Evolutionary conservation across 805 yeast species (phyloP), one percentile per base, ranked within the genome.

Genomic region (Lachancea kluyveri): DNA sequence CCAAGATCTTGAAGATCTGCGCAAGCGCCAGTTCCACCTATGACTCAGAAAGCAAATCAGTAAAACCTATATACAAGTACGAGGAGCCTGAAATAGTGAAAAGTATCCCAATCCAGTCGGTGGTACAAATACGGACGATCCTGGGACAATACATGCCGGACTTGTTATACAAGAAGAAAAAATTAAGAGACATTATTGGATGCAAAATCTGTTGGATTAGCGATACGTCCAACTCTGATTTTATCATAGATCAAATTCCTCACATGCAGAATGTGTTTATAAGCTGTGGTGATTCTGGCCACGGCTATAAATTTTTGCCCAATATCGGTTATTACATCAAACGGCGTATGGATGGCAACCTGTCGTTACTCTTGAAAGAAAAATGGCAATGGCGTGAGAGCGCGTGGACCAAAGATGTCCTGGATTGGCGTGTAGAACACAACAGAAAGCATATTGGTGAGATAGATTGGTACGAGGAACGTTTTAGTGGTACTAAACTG

Each of bases 221-320:
- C 13, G 72, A 68, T 37, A 59, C 72, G 5, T 41, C 60, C 6
- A 62, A 62, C 34, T 51, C 63, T 6, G 60, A 67, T 35, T 67
- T 65, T 33, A 44, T 68, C 9, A 59, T 68, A 14, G 68, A 66
- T 39, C 36, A 36, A 17, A 53, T 61, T 14, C 73, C 72, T 2
- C 42, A 42, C 1, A 39, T 40, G 11, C 24, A 33, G 0, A 58
- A 57, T 17, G 48, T 64, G 2, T 56, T 39, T 30, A 62, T 68
- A n/a, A 71, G 70, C 0, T 54, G 67, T 8, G 74, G 74, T 11
- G 73, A 68, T 42, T 60, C 72, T 3, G 70, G 72, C 6, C 73
- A 68, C 45, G 70, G 59, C 4, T 68, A 60, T 48, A 68, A 68
- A 43, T 64, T 64, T 26, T 40, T 68, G 33, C 74, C 74, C 10